A percentile compares a stretch with the other conserved stretches of the same genome.
These are phyloP conservation scores for Trichoderma brevicompactum DNA, from an alignment of 2,329 filamentous ascomycete species.

Conservation along the genomic window DNA sequence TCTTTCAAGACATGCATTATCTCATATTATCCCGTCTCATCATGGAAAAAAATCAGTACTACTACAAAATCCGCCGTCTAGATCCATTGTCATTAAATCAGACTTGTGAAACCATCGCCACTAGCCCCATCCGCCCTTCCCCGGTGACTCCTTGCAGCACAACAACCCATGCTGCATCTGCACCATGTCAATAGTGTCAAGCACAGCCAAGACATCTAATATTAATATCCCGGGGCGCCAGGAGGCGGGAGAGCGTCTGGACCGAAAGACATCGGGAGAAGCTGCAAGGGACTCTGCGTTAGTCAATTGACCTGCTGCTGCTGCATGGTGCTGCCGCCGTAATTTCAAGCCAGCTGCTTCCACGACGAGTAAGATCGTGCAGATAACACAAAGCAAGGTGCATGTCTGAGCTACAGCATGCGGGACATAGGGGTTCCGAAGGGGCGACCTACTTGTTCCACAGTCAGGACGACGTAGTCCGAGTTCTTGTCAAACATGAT, in stretches of 20 bases:
- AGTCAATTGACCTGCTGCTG: slow-evolving; percentile 22
- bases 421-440: background rate
- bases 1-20: slow-evolving; percentile 22
- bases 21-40: background rate
- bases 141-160: slow-evolving; percentile 5
- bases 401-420: background rate
- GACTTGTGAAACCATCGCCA: background rate
- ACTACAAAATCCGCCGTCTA: background rate
- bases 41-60: background rate
- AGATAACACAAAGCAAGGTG: background rate
- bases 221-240: slow-evolving; percentile 25
- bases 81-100: background rate
- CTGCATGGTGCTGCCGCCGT: background rate
- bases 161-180: background rate
- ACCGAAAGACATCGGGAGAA: slow-evolving; percentile 71
- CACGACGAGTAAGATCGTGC: background rate
- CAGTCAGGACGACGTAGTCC: slow-evolving; percentile 68
- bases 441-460: slow-evolving; percentile 62
- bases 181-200: slow-evolving; percentile 3
- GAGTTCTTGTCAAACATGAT: slow-evolving; percentile 91
- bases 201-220: slow-evolving; percentile 7
- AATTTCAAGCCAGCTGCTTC: background rate
- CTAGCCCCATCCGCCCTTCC: background rate
- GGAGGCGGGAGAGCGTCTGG: slow-evolving; percentile 60
- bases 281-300: slow-evolving; percentile 45